Base-by-base conservation (phyloP, 495 filamentous ascomycete species). In the Annulohypoxylon stygium region DNA sequence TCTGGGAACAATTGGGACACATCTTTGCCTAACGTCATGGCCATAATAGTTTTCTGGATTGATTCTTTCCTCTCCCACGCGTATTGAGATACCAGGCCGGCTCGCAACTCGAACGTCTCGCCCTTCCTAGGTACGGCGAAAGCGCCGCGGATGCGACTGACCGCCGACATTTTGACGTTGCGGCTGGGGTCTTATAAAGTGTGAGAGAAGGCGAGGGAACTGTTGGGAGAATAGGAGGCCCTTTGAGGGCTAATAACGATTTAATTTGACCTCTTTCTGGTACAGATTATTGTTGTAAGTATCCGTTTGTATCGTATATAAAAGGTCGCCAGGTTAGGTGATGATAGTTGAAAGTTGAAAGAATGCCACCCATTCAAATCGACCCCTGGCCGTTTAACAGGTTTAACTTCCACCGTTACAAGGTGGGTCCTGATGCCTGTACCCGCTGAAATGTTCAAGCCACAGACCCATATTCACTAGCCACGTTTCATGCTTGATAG, bases 21-120 rank as follows among this genome's bases (percentile, higher is more conserved):
- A 82, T 99, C 96, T 80, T 99, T 99, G 73, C 96, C 96, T 64
- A 99, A 83, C 0, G 96, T 99, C 96, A 99, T 99, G 75, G 96
- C 92, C 93, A 97, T 97, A 81, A 99, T 99, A 41, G 96, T 99
- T 85, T 97, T 98, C 81, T 98, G 94, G 75, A 99, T 99, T 18
- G 97, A 91, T 83, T 99, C 96, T 81, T 99, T 99, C 72, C 95
- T 89, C 87, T 99, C 96, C 81, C 97, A 97, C 65, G 97, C 96
- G 91, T 98, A 99, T 83, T 99, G 96, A 63, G 96, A 99, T 83
- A 98, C 97, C 78, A 99, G 86, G 64, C 96, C 96, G 71, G 95
- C 93, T 81, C 97, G 91, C 83, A 99, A 86, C 87, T 99, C 96
- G 79, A 97, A 98, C 4, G 97, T 98, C 85, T 99, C 96, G 81